Evolutionary conservation across 192 early-diverging fungal genomes (phyloP).

Genomic region (Dissophora globulifera): DNA sequence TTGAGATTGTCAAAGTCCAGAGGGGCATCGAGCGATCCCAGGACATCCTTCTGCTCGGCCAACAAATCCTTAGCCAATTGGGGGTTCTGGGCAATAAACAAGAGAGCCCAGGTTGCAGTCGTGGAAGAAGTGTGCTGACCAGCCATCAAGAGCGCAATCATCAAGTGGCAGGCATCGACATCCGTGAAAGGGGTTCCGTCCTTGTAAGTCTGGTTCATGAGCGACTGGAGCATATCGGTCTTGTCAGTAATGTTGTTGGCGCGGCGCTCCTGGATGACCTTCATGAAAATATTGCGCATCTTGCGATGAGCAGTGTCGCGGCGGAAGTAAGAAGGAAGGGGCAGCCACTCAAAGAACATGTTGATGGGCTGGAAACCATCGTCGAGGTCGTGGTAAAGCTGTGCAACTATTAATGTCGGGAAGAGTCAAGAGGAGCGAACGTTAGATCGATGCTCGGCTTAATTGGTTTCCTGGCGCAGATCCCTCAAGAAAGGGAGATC

Average conservation of each 20-base stretch:
- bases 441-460: background rate
- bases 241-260: conserved; percentile 57
- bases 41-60: conserved; percentile 72
- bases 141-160: conserved; percentile 97
- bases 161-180: conserved; percentile 89
- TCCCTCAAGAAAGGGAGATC: no score
- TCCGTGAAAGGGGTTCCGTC: conserved; percentile 86
- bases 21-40: conserved; percentile 66
- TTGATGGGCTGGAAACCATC: conserved; percentile 94
- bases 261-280: conserved; percentile 85
- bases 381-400: conserved; percentile 96
- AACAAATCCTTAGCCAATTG: conserved; percentile 75
- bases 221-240: conserved; percentile 82
- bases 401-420: conserved; percentile 68
- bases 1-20: conserved; percentile 81
- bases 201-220: conserved; percentile 91
- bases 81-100: conserved; percentile 85
- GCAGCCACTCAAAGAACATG: conserved; percentile 93
- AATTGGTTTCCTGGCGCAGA: no score
- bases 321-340: conserved; percentile 85
- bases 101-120: conserved; percentile 90
- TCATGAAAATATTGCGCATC: conserved; percentile 82
- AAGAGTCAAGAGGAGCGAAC: background rate
- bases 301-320: conserved; percentile 87
- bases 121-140: conserved; percentile 98